phyloP scores from a whole-genome alignment of 208 protist species.

The Trypanosoma theileri region DNA sequence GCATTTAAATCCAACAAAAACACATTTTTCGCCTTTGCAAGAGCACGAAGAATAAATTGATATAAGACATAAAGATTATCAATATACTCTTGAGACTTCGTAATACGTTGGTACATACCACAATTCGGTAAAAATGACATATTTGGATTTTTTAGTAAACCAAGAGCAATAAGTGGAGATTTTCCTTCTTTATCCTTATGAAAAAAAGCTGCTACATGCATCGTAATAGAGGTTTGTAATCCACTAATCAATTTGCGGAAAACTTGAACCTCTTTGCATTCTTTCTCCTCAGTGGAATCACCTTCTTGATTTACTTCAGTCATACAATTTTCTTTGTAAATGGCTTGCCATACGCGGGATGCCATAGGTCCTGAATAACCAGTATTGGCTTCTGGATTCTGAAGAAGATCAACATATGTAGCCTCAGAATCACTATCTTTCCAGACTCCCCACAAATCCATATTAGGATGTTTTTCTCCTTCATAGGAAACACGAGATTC shows the following conservation, averaged over 20 bases:
- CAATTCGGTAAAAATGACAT: slow-evolving; percentile 89
- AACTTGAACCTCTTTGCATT: slow-evolving; percentile 62
- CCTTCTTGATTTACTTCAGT: background rate
- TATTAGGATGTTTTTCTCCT: slow-evolving; percentile 32
- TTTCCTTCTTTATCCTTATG: slow-evolving; percentile 62
- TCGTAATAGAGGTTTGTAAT: slow-evolving; percentile 85
- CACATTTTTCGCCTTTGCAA: slow-evolving; percentile 65
- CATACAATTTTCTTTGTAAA: slow-evolving; percentile 87
- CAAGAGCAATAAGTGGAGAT: slow-evolving; percentile 50
- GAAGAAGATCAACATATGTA: slow-evolving; percentile 79
- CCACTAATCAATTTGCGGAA: slow-evolving; percentile 80
- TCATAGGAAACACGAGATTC: slow-evolving; percentile 35
- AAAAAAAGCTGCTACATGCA: slow-evolving; percentile 85
- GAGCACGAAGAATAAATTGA: slow-evolving; percentile 82
- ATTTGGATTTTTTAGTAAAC: slow-evolving; percentile 73
- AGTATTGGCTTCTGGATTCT: slow-evolving; percentile 86
- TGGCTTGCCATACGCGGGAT: slow-evolving; percentile 73
- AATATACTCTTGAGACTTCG: slow-evolving; percentile 55
- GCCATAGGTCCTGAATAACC: slow-evolving; percentile 82
- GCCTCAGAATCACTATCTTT: slow-evolving; percentile 38
- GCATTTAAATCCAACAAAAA: slow-evolving; percentile 52
- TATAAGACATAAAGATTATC: slow-evolving; percentile 89
- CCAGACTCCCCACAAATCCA: slow-evolving; percentile 64
- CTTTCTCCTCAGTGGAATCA: slow-evolving; percentile 1
- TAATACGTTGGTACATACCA: slow-evolving; percentile 71